Evolutionary conservation across 345 rosid species (phyloP).

Genomic region (Theobroma cacao): DNA sequence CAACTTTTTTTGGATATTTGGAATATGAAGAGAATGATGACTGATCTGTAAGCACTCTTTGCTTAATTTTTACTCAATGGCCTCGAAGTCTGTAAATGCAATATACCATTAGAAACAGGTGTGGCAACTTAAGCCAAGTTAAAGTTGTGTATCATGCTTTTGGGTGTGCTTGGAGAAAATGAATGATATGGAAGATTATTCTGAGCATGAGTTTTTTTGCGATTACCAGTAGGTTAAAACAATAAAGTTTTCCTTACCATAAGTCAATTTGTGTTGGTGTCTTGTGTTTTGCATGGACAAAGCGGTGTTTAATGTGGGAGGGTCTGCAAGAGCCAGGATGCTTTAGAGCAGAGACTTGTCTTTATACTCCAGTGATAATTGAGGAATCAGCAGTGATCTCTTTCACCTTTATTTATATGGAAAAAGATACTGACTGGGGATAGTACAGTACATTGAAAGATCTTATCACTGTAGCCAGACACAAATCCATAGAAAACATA

Average conservation of each 20-base stretch:
- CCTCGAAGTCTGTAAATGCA: not conserved
- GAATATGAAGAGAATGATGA: not conserved
- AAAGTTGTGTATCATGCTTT: not conserved
- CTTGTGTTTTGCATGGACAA: not conserved
- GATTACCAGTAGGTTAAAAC: not conserved
- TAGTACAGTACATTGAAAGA: not conserved
- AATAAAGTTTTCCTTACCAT: not conserved
- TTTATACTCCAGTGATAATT: not conserved
- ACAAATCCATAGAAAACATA: not conserved
- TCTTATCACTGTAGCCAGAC: not conserved
- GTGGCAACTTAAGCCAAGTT: not conserved
- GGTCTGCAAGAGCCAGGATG: not conserved
- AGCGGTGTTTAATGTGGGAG: not conserved
- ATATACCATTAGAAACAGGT: not conserved
- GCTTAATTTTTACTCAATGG: not conserved
- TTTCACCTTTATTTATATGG: not conserved
- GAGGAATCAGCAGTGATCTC: not conserved
- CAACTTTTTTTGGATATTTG: not conserved
- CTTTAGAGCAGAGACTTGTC: not conserved
- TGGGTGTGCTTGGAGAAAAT: not conserved
- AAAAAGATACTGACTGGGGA: not conserved
- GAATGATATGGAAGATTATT: not conserved
- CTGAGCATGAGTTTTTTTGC: not conserved
- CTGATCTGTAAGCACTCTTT: not conserved
- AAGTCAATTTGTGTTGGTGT: not conserved